These are phyloP conservation scores for Papiliotrema laurentii DNA, from an alignment of 1,284 basidiomycete species.

Conservation along the genomic window DNA sequence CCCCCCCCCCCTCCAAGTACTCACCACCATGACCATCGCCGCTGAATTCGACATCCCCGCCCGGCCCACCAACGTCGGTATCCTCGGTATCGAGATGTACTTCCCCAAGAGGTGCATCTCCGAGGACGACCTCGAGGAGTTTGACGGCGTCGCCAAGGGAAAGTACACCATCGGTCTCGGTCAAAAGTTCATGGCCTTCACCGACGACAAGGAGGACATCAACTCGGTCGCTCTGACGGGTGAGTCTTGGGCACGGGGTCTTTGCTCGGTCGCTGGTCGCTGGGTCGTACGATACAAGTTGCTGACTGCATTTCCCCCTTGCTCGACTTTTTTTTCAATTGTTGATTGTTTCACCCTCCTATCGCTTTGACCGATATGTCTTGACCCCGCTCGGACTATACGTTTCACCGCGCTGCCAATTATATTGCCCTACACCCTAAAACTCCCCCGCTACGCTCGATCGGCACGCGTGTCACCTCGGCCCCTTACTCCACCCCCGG, in stretches of 20 bases:
- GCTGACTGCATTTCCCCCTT: too few relatives aligned
- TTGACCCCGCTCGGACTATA: too few relatives aligned
- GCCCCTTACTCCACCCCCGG: not conserved
- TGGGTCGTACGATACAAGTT: too few relatives aligned
- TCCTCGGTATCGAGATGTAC: slow-evolving; percentile 89
- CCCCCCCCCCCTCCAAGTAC: not conserved
- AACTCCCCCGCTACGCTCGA: too few relatives aligned
- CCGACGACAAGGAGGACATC: slow-evolving; percentile 96
- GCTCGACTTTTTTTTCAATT: too few relatives aligned
- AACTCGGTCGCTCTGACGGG: slow-evolving; percentile 95
- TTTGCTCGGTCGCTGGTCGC: too few relatives aligned
- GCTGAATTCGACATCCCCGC: slow-evolving; percentile 44
- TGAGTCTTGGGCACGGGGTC: slow-evolving; percentile 53
- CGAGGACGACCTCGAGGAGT: slow-evolving; percentile 90
- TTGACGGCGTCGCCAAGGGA: slow-evolving; percentile 90
- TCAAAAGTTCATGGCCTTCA: slow-evolving; percentile 97
- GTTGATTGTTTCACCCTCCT: too few relatives aligned
- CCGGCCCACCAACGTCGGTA: slow-evolving; percentile 85
- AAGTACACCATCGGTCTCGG: slow-evolving; percentile 99
- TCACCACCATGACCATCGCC: slow-evolving; percentile 19
- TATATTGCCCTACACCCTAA: too few relatives aligned
- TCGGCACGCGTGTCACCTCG: too few relatives aligned
- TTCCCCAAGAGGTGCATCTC: slow-evolving; percentile 88
- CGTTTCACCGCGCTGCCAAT: too few relatives aligned
- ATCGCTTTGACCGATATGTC: too few relatives aligned